These are phyloP conservation scores for Scedosporium minutisporum DNA, from an alignment of 2,329 filamentous ascomycete species.

Conservation along the genomic window DNA sequence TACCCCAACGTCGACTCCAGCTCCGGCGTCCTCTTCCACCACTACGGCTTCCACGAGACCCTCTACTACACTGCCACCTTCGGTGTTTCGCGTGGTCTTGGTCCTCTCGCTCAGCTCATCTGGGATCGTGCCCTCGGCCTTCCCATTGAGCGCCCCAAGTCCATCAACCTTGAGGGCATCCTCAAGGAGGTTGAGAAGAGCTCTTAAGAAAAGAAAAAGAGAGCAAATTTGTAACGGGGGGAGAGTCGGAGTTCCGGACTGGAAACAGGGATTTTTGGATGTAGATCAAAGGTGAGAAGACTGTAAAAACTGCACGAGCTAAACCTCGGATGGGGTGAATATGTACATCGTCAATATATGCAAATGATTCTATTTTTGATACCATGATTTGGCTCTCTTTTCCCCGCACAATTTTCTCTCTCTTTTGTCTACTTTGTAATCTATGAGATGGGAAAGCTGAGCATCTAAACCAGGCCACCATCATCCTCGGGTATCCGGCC, in stretches of 20 bases:
- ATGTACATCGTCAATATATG: not conserved
- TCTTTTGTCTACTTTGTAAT: not conserved
- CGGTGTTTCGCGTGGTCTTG: conserved; percentile 61
- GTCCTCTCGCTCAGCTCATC: conserved; percentile 85
- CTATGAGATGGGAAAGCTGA: not conserved
- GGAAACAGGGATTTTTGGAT: not conserved
- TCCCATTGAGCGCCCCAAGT: conserved; percentile 96
- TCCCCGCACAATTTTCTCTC: not conserved
- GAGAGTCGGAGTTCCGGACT: not conserved
- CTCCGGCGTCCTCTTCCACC: conserved; percentile 91
- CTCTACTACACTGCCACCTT: conserved; percentile 82
- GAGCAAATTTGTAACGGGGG: not conserved
- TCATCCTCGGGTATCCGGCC: not conserved
- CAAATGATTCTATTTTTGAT: conserved; percentile 1
- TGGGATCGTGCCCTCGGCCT: conserved; percentile 92
- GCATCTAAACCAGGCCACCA: not conserved
- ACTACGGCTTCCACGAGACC: conserved; percentile 96
- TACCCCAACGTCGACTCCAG: conserved; percentile 94
- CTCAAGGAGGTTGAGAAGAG: conserved; percentile 52
- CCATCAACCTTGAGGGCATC: conserved; percentile 83
- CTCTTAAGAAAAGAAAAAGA: conserved; percentile 17
- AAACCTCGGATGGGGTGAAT: not conserved
- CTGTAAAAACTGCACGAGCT: not conserved
- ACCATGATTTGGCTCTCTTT: not conserved
- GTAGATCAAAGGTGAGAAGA: not conserved